Conservation (phyloP, 1,284 basidiomycete species). For the Moniliophthora roreri region DNA sequence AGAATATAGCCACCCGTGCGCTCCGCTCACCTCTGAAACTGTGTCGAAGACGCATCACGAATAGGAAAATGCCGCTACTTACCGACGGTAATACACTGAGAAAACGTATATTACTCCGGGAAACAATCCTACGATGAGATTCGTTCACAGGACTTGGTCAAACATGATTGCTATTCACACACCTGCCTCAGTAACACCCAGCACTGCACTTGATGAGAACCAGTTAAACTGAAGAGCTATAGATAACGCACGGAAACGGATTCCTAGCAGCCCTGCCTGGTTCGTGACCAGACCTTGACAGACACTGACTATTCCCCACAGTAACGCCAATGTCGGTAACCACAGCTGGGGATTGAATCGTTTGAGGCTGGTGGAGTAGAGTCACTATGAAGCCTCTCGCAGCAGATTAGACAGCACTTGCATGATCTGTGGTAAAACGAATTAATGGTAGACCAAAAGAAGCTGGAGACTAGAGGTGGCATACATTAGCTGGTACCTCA, state of each 20-base stretch:
- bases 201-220: conserved; percentile 31
- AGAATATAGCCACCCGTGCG: conserved; percentile 61
- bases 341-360: conserved; percentile 56
- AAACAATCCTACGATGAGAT: too few species aligned
- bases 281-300: conserved; percentile 59
- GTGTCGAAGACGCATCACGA: not conserved
- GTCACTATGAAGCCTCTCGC: not conserved
- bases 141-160: too few species aligned
- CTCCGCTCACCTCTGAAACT: conserved; percentile 50
- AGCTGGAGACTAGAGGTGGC: conserved; percentile 24
- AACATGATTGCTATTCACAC: too few species aligned
- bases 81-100: conserved; percentile 59
- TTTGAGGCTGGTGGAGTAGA: conserved; percentile 35
- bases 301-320: conserved; percentile 62
- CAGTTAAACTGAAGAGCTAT: conserved; percentile 3
- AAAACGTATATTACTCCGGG: conserved; percentile 64
- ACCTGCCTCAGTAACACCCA: conserved; percentile 56
- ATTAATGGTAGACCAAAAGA: conserved; percentile 39
- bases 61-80: conserved; percentile 8
- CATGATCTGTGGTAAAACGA: not conserved
- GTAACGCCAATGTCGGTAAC: conserved; percentile 57
- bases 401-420: too few species aligned
- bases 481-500: conserved; percentile 69
- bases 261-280: conserved; percentile 54
- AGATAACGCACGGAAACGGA: conserved; percentile 45